A percentile compares a stretch with the other conserved stretches of the same genome.
Conservation (phyloP, 108 stramenopile genomes). For the Cyclotella baltica region DNA sequence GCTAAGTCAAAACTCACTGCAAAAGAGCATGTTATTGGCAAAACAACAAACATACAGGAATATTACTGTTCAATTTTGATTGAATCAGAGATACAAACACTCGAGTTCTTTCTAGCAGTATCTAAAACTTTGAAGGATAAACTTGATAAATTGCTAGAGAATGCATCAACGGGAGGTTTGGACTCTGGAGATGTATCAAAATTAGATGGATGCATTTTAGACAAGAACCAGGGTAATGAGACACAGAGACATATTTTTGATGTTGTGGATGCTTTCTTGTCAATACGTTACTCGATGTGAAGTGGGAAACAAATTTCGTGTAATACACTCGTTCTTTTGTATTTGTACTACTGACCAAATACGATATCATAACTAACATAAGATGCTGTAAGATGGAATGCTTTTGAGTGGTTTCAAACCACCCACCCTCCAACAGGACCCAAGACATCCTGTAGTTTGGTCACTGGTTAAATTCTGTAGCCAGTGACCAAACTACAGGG, state of each 20-base stretch:
- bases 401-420: too few relatives aligned
- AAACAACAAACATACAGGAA: not conserved
- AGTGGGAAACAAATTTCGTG: too few relatives aligned
- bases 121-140: not conserved
- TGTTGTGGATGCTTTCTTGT: not conserved
- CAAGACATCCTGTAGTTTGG: too few relatives aligned
- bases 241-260: conserved; percentile 2
- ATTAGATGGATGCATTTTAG: not conserved
- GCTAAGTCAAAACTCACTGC: not conserved
- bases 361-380: too few relatives aligned
- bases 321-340: too few relatives aligned
- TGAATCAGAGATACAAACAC: conserved; percentile 4
- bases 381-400: too few relatives aligned
- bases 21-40: not conserved
- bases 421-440: too few relatives aligned
- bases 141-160: not conserved
- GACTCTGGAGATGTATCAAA: not conserved
- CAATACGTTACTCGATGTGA: not conserved
- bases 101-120: conserved; percentile 1
- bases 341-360: too few relatives aligned
- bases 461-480: too few relatives aligned
- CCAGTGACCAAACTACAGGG: too few relatives aligned
- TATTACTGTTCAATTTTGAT: conserved; percentile 5
- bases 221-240: not conserved
- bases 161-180: not conserved